These are phyloP conservation scores for Fagopyrum esculentum DNA, from an alignment of 148 eudicot genomes.

Conservation along the genomic window DNA sequence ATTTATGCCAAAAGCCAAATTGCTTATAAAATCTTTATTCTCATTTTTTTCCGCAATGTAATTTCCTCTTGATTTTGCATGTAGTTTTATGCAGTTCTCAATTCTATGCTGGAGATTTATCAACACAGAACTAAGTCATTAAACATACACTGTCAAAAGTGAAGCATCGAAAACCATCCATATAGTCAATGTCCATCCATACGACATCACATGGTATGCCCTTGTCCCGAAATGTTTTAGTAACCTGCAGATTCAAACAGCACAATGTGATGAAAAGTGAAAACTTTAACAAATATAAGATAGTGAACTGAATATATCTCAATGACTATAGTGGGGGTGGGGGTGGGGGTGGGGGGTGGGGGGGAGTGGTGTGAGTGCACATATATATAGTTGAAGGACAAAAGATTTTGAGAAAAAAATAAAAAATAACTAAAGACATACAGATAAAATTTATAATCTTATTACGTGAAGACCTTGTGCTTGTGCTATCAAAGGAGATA, in stretches of 20 bases:
- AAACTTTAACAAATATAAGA: not conserved
- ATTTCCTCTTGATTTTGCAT: not conserved
- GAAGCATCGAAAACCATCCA: constrained; percentile 98
- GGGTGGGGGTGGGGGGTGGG: too few relatives aligned
- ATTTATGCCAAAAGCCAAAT: not conserved
- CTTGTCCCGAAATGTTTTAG: constrained; percentile 73
- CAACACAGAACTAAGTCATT: not conserved
- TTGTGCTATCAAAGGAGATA: not conserved
- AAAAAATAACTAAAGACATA: not conserved
- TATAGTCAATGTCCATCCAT: constrained; percentile 99
- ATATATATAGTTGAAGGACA: not conserved
- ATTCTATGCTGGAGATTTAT: not conserved
- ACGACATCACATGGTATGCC: constrained; percentile 95
- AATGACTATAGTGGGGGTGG: too few relatives aligned
- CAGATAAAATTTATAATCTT: not conserved
- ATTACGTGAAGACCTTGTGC: not conserved
- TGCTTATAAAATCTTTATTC: not conserved
- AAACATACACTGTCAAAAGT: constrained; percentile 52
- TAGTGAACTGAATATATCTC: not conserved
- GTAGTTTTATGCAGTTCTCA: not conserved
- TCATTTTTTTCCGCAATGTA: not conserved
- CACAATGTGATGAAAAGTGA: not conserved
- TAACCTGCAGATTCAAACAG: constrained; percentile 48
- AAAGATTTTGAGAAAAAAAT: not conserved
- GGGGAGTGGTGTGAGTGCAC: not conserved